Evolutionary conservation across 495 filamentous ascomycete genomes (phyloP).

Genomic region (Cercophora scortea): DNA sequence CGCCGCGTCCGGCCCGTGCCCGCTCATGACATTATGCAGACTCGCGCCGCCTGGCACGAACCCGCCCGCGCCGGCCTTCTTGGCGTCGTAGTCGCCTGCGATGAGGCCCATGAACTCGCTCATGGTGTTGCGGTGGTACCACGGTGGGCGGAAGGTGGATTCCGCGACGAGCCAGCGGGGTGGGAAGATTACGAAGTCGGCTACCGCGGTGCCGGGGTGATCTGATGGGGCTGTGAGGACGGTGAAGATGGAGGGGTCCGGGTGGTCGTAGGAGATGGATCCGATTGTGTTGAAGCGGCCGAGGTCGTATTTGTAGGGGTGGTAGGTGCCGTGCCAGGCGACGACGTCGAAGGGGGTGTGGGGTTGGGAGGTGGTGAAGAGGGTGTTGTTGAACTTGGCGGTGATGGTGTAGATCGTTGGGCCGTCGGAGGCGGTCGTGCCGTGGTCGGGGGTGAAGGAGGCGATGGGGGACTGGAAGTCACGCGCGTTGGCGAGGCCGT

Average conservation of each 20-base stretch:
- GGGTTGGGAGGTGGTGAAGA: constrained; percentile 63
- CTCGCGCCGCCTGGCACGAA: constrained; percentile 54
- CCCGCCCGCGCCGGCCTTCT: constrained; percentile 39
- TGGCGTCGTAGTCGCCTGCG: constrained; percentile 53
- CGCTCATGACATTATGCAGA: constrained; percentile 53
- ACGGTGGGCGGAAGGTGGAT: constrained; percentile 75
- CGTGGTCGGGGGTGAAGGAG: constrained; percentile 55
- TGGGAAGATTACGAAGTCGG: constrained; percentile 79
- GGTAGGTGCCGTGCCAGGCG: constrained; percentile 74
- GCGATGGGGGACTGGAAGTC: constrained; percentile 86
- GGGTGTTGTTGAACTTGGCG: constrained; percentile 71
- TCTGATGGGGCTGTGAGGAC: constrained; percentile 66
- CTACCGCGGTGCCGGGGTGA: constrained; percentile 59
- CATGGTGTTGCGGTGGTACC: constrained; percentile 82
- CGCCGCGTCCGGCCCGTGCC: constrained; percentile 52
- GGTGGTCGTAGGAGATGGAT: constrained; percentile 67
- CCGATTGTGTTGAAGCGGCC: constrained; percentile 73
- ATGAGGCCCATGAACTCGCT: constrained; percentile 77
- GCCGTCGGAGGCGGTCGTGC: constrained; percentile 29
- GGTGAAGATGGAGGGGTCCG: constrained; percentile 76
- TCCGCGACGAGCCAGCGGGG: constrained; percentile 74
- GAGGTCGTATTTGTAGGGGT: constrained; percentile 84
- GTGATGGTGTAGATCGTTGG: constrained; percentile 49
- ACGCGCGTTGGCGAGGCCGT: constrained; percentile 77
- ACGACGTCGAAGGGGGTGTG: constrained; percentile 81